Conservation (phyloP, 2,329 filamentous ascomycete species). For the Akanthomyces uredinophilus region DNA sequence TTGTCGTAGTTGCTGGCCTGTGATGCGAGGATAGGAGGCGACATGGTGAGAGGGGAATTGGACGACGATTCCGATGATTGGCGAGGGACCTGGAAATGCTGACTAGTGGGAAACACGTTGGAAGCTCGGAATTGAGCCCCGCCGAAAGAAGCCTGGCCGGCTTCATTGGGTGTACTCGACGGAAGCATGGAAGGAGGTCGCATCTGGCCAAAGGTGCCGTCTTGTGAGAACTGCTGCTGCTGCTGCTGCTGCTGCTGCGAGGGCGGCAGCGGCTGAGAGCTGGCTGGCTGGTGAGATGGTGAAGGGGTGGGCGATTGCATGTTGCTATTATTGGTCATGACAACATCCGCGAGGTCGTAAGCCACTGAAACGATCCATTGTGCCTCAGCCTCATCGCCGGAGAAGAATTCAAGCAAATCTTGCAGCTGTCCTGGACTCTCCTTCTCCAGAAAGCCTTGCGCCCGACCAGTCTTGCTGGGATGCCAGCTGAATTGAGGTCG, state of each 20-base stretch:
- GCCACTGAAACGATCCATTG: slow-evolving; percentile 53
- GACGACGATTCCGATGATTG: slow-evolving; percentile 31
- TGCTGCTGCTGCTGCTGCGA: background rate
- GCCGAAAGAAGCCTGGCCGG: slow-evolving; percentile 22
- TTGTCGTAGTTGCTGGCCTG: slow-evolving; percentile 29
- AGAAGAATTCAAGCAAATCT: slow-evolving; percentile 62
- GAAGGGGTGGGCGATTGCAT: slow-evolving; percentile 28
- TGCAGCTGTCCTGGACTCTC: slow-evolving; percentile 59
- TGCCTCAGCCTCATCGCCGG: slow-evolving; percentile 51
- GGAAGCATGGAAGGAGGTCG: slow-evolving; percentile 26
- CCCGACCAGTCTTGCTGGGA: slow-evolving; percentile 49
- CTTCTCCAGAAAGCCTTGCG: slow-evolving; percentile 55
- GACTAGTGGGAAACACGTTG: slow-evolving; percentile 30
- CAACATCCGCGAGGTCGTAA: slow-evolving; percentile 50
- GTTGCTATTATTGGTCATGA: slow-evolving; percentile 31
- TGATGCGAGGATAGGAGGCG: slow-evolving; percentile 22
- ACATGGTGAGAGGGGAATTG: slow-evolving; percentile 28
- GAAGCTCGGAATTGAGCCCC: slow-evolving; percentile 25
- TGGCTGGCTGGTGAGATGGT: slow-evolving; percentile 23
- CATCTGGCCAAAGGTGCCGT: slow-evolving; percentile 29
- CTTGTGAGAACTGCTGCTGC: slow-evolving; percentile 18
- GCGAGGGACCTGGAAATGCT: slow-evolving; percentile 24
- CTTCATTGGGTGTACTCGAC: slow-evolving; percentile 19
- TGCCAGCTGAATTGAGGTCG: slow-evolving; percentile 61
- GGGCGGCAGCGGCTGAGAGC: slow-evolving; percentile 16